These are phyloP conservation scores for Fremontodendron californicum DNA, from an alignment of 345 rosid species.

Conservation along the genomic window DNA sequence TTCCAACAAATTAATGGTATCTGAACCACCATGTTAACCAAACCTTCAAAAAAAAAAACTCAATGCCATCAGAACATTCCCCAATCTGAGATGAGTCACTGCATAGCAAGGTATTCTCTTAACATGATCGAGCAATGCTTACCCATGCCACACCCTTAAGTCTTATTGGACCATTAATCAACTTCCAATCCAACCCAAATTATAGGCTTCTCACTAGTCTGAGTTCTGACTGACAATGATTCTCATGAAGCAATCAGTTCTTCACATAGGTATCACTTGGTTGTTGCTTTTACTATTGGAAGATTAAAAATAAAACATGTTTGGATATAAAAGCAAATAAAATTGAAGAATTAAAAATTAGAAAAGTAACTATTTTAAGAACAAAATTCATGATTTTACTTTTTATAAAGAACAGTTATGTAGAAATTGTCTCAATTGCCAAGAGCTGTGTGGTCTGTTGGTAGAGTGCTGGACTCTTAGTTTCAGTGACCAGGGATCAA, in stretches of 20 bases:
- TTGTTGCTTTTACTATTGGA: no score
- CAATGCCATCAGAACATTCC: not conserved
- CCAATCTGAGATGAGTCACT: not conserved
- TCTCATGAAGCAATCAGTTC: not conserved
- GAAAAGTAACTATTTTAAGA: not conserved
- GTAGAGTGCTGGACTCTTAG: no score
- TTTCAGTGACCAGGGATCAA: no score
- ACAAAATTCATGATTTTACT: not conserved
- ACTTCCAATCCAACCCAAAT: not conserved
- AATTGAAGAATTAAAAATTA: no score
- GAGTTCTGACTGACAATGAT: not conserved
- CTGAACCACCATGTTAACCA: not conserved
- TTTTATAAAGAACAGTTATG: not conserved
- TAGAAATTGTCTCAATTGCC: not conserved
- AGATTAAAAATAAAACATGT: not conserved
- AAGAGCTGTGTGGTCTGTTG: no score
- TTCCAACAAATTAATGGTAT: not conserved
- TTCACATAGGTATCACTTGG: not conserved
- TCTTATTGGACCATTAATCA: not conserved
- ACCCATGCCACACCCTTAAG: not conserved
- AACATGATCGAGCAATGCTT: not conserved
- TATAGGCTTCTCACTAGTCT: not conserved
- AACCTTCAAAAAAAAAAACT: constrained; percentile 1
- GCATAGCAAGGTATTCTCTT: not conserved
- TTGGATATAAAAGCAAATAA: no score